phyloP scores from a whole-genome alignment of 441 rosid genomes.

The Corymbia citriodora region DNA sequence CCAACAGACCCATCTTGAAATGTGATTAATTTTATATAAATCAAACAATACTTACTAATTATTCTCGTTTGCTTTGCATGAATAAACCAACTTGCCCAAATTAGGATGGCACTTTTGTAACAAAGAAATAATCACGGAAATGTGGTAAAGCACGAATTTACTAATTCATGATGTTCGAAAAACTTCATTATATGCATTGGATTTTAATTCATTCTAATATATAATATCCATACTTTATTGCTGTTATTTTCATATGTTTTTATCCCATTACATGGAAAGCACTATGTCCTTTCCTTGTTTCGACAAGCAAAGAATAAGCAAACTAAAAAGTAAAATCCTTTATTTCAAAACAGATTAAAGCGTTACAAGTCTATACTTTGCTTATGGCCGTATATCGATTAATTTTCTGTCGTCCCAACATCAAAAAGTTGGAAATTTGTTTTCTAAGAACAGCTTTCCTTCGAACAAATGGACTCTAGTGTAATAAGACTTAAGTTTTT shows the following conservation, averaged over 20 bases:
- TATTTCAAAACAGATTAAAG: neutral
- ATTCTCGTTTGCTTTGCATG: neutral
- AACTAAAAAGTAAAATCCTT: neutral
- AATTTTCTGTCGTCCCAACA: neutral
- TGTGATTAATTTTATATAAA: neutral
- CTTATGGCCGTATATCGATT: neutral
- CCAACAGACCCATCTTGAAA: fast-evolving
- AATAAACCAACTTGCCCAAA: neutral
- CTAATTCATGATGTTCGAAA: neutral
- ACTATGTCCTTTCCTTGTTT: neutral
- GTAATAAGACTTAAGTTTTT: too few relatives aligned
- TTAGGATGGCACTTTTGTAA: neutral
- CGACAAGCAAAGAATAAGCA: neutral
- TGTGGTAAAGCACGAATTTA: neutral
- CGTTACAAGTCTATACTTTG: neutral
- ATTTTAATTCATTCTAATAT: neutral
- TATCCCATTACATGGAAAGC: neutral
- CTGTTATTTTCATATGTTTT: neutral
- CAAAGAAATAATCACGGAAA: neutral
- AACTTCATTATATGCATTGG: neutral
- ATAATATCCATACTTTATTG: neutral
- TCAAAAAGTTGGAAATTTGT: too few relatives aligned
- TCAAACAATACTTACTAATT: neutral
- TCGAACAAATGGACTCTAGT: too few relatives aligned
- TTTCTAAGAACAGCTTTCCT: too few relatives aligned